A percentile compares a stretch with the other conserved stretches of the same genome.
Evolutionary conservation across 2,329 filamentous ascomycete genomes (phyloP).

Genomic region (Acrocalymma vagum): DNA sequence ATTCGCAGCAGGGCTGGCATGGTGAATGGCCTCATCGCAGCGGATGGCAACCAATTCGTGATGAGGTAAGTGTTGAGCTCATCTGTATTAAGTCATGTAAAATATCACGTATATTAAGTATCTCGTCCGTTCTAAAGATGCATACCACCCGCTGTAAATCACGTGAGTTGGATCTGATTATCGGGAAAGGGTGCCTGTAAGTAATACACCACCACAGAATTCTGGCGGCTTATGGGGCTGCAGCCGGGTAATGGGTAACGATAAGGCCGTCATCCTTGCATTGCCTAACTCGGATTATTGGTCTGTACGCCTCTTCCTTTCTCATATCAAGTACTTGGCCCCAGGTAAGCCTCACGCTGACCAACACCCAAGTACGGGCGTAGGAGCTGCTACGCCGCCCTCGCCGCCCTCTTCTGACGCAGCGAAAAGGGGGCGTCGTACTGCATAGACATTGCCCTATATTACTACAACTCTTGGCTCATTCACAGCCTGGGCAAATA

Average conservation of each 20-base stretch:
- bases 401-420: conserved; percentile 47
- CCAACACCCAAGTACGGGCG: conserved; percentile 40
- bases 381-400: conserved; percentile 45
- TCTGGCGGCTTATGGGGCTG: neutral
- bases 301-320: too few species aligned
- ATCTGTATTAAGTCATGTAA: too few species aligned
- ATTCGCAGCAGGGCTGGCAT: conserved; percentile 65
- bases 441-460: conserved; percentile 33
- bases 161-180: too few species aligned
- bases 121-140: too few species aligned
- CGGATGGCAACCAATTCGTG: conserved; percentile 74
- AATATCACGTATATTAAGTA: too few species aligned
- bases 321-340: too few species aligned
- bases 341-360: neutral
- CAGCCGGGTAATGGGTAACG: conserved; percentile 1
- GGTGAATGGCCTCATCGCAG: conserved; percentile 67
- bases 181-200: conserved; percentile 49
- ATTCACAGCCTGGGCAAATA: conserved; percentile 17
- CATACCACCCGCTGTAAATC: too few species aligned
- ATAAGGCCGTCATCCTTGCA: neutral
- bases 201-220: neutral
- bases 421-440: conserved; percentile 44
- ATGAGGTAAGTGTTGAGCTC: conserved; percentile 49
- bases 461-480: conserved; percentile 25
- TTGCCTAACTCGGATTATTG: conserved; percentile 4